Base-by-base conservation (phyloP, 2,329 filamentous ascomycete species). In the Trichoderma gracile region DNA sequence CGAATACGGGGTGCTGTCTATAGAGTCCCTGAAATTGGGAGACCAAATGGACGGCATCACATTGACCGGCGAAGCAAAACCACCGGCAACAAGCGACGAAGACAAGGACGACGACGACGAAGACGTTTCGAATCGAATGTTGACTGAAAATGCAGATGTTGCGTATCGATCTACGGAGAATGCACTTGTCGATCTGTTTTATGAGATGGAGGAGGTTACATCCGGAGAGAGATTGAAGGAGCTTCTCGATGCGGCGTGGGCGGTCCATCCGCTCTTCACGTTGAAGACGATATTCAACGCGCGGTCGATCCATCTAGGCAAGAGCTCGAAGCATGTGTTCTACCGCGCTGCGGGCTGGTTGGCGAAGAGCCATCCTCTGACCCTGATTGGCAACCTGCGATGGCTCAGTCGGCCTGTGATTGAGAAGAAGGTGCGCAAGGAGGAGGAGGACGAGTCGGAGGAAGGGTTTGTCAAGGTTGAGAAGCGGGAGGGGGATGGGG, bases 221-320 rank as follows among this genome's bases (percentile, higher is more conserved):
- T 73, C 75, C 0, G 74, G 75, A 0, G 69, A 73, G 0, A 69
- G 75, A 1, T 71, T 86, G 1, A 68, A 72, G 5, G 69, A 76
- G 14, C 70, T 82, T 1, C 79, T 87, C 33, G 71, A 79, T 2
- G 65, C 72, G 2, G 80, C 84, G 1, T 88, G 85, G 85, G 68
- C 71, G 1, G 70, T 74, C 1, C 81, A 86, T 65, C 67, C 81
- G 0, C 69, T 80, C 3, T 71, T 77, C 14, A 85, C 84, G 0
- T 77, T 87, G 33, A 85, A 85, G 70, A 79, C 87, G 68, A 83
- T 88, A 67, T 87, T 85, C 78, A 85, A 86, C 65, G 74, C 80
- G 0, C 80, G 86, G 10, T 86, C 83, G n/a, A 87, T 87, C 55
- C 85, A 87, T 65, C 73, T 87, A 0, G 85, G 86, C 17, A 87